These are phyloP conservation scores for Wallemia hederae DNA, from an alignment of 1,284 basidiomycete genomes.

Conservation along the genomic window DNA sequence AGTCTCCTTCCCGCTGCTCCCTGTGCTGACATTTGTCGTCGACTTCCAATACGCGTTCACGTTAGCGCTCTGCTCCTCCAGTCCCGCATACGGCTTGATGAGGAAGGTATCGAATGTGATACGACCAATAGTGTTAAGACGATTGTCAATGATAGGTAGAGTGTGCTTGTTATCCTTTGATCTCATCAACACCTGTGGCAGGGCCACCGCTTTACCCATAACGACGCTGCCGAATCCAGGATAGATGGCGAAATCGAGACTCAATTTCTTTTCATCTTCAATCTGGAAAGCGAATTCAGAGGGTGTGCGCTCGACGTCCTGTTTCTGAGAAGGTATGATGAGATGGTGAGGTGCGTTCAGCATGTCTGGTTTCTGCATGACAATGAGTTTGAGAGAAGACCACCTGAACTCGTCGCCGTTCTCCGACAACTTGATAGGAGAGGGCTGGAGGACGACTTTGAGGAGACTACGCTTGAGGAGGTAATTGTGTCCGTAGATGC, in stretches of 20 bases:
- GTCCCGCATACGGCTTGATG: slow-evolving; percentile 68
- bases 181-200: slow-evolving; percentile 22
- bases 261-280: slow-evolving; percentile 36
- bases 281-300: slow-evolving; percentile 78
- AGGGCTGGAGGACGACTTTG: not conserved
- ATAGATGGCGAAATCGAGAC: slow-evolving; percentile 78
- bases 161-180: slow-evolving; percentile 21
- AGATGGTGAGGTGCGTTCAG: slow-evolving; percentile 64
- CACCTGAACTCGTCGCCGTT: slow-evolving; percentile 12
- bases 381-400: slow-evolving; percentile 72
- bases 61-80: slow-evolving; percentile 21
- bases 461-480: slow-evolving; percentile 1
- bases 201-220: slow-evolving; percentile 69
- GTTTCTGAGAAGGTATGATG: slow-evolving; percentile 30
- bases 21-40: not conserved
- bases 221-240: slow-evolving; percentile 97
- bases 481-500: slow-evolving; percentile 68
- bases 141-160: slow-evolving; percentile 67
- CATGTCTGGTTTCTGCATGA: slow-evolving; percentile 49
- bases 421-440: not conserved
- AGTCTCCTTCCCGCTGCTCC: no score
- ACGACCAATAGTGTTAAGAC: slow-evolving; percentile 55
- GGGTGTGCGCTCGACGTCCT: slow-evolving; percentile 30
- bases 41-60: not conserved
- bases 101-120: slow-evolving; percentile 68